A percentile compares a stretch with the other conserved stretches of the same genome.
These are phyloP conservation scores for Boletus pseudopeckii DNA, from an alignment of 768 basidiomycete species.

Conservation along the genomic window DNA sequence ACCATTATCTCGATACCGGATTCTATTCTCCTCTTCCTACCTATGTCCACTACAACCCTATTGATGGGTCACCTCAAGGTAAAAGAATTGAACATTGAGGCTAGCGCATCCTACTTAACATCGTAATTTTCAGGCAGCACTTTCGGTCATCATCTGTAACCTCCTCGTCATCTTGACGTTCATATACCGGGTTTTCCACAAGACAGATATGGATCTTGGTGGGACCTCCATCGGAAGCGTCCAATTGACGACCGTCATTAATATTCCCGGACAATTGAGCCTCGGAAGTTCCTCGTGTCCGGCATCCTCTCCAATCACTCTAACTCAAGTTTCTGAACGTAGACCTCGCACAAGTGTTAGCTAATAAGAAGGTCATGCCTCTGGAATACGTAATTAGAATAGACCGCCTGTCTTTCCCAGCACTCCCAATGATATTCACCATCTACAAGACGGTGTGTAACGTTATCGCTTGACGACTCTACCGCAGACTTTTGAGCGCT, in stretches of 20 bases:
- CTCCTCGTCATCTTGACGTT: constrained; percentile 21
- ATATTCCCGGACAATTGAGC: not conserved
- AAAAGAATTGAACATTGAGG: not conserved
- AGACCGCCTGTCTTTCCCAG: too few species aligned
- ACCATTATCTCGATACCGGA: constrained; percentile 14
- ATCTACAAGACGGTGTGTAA: too few species aligned
- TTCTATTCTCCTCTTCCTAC: constrained; percentile 7
- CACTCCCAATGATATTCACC: too few species aligned
- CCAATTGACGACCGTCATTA: constrained; percentile 19
- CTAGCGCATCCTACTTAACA: not conserved
- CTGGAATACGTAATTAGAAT: too few species aligned
- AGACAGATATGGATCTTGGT: not conserved
- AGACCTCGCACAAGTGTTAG: not conserved
- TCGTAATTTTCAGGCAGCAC: constrained; percentile 12
- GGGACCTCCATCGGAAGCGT: not conserved
- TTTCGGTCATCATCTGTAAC: constrained; percentile 20
- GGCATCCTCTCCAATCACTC: not conserved
- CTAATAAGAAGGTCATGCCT: too few species aligned
- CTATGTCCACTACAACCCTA: not conserved
- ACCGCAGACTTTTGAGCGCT: too few species aligned
- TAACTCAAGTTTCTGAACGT: not conserved
- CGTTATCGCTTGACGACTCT: too few species aligned
- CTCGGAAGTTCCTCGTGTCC: not conserved
- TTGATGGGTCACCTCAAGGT: constrained; percentile 22
- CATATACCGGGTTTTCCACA: constrained; percentile 10